Percentiles rank a stretch among this genome's conserved stretches.
phyloP scores from a whole-genome alignment of 1,284 basidiomycete genomes.

The Gomphus bonarii region DNA sequence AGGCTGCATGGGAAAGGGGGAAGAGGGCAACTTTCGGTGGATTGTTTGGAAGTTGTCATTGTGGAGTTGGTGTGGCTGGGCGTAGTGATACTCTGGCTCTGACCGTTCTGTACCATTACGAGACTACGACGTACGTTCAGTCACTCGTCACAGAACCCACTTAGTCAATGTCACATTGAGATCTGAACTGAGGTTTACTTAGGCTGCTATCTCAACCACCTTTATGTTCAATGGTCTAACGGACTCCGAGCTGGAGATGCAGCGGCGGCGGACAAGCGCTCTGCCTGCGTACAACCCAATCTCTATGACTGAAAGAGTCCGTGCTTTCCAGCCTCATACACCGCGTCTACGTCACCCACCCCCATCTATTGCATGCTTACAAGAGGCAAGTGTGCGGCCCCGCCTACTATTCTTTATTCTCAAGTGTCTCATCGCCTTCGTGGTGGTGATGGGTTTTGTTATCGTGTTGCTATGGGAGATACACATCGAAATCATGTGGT shows the following conservation, averaged over 20 bases:
- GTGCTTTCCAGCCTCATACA: neutral
- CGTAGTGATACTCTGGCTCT: neutral
- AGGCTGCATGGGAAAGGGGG: neutral
- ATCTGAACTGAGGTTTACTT: neutral
- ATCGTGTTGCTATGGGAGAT: constrained; percentile 59
- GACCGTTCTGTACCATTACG: neutral
- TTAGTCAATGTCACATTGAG: too few relatives aligned
- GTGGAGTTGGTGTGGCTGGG: neutral
- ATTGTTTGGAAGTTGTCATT: neutral
- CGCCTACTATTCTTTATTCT: neutral
- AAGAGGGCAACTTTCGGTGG: neutral
- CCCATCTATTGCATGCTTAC: neutral
- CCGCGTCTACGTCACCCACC: neutral
- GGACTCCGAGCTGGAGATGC: constrained; percentile 6
- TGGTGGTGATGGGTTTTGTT: constrained; percentile 32
- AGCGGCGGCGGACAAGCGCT: neutral
- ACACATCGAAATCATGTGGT: constrained; percentile 73
- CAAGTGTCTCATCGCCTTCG: neutral
- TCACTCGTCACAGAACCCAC: too few relatives aligned
- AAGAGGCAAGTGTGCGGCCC: neutral
- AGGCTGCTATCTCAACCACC: neutral
- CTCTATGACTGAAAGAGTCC: neutral
- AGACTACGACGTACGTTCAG: too few relatives aligned
- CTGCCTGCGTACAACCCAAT: neutral
- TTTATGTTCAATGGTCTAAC: constrained; percentile 2